phyloP scores from a whole-genome alignment of 2,329 filamentous ascomycete species.

The Sporothrix phasma region DNA sequence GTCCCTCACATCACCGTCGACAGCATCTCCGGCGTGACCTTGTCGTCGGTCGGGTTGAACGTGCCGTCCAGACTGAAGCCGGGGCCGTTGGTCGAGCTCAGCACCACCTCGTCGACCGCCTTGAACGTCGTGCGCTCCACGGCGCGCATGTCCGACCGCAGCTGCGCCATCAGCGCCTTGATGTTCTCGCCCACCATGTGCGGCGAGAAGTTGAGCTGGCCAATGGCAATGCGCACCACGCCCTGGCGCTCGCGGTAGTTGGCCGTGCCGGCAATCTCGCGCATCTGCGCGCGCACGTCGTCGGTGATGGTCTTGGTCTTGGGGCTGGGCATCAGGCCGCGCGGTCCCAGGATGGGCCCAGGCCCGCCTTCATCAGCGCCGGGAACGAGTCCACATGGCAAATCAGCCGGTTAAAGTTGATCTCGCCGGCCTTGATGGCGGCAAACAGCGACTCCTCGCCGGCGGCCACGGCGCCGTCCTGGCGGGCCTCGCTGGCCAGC shows the following conservation, averaged over 20 bases:
- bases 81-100: constrained; percentile 80
- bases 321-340: constrained; percentile 81
- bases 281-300: constrained; percentile 64
- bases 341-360: constrained; percentile 78
- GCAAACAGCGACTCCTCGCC: constrained; percentile 83
- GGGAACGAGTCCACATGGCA: constrained; percentile 71
- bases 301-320: constrained; percentile 85
- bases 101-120: constrained; percentile 63
- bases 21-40: constrained; percentile 43
- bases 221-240: constrained; percentile 80
- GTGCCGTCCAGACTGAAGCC: constrained; percentile 79
- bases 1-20: constrained; percentile 42
- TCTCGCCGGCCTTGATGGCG: constrained; percentile 58
- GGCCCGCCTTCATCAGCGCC: constrained; percentile 68
- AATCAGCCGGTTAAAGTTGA: constrained; percentile 82
- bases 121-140: constrained; percentile 54
- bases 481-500: constrained; percentile 61
- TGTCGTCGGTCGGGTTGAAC: constrained; percentile 53
- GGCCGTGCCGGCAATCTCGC: constrained; percentile 71
- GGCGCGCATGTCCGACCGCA: constrained; percentile 65
- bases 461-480: constrained; percentile 70
- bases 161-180: constrained; percentile 59
- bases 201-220: constrained; percentile 80
- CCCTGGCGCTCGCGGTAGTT: constrained; percentile 81
- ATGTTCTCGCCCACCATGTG: constrained; percentile 80